Base-by-base conservation (phyloP, 208 protist genomes). In the Tetramitus jugosus region DNA sequence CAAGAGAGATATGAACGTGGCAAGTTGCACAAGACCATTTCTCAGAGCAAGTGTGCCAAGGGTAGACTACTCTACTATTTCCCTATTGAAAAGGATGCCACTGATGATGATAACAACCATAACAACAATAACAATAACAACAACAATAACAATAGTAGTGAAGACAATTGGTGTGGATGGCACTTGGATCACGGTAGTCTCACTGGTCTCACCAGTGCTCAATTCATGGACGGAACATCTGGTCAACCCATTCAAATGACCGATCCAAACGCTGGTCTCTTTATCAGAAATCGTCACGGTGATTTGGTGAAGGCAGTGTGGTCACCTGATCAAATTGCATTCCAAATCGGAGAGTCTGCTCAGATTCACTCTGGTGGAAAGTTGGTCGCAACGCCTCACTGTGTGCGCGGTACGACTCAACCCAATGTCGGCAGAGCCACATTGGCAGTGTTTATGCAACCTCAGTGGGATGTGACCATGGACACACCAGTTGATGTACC, bases 381-480 rank as follows among this genome's bases (percentile, higher is more conserved):
- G 23, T 75, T 90, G 68, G 65, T 78, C 61, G 87, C 87, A 3
- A 90, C 87, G 13, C 87, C 87, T 68, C 87, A 90, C 46, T 78
- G 61, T 23, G 85, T 90, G 33, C 79, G 80, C 35, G 85, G 79
- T n/a, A 62, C 80, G 0, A 81, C 61, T 45, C 61, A 56, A 52
- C 69, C 65, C 37, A 37, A 76, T 56, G 60, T 87, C 60, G 76
- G 46, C 52, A 72, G 86, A 64, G 78, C 79, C 40, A 86, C 85
- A 4, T 83, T 89, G 39, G 87, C 87, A 46, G 86, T 89, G 14
- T 90, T 90, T 67, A 90, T 90, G 87, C 80, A 90, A 81, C 87
- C 87, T 49, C 65, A 80, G 3, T 80, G 60, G n/a, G 71, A 76
- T 60, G 74, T 82, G 0, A 33, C 64, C 10, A 79, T 90, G 46